phyloP scores from a whole-genome alignment of 1,284 basidiomycete species.

The Tausonia pullulans region DNA sequence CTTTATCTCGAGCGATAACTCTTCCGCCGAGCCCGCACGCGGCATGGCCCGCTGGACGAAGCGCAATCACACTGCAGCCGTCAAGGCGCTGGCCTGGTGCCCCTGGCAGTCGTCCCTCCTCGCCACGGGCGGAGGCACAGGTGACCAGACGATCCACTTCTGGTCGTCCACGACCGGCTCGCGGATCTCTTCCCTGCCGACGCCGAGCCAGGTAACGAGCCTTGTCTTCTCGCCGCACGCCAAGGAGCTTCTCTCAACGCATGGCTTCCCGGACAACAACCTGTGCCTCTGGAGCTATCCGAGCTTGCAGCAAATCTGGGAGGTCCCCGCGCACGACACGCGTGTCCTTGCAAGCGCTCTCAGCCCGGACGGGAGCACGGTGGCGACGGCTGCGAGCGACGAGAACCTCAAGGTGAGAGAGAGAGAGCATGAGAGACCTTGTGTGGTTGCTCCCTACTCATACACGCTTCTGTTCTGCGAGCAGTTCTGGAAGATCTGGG shows the following conservation, averaged over 20 bases:
- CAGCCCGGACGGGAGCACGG: conserved; percentile 74
- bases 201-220: conserved; percentile 83
- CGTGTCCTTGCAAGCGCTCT: conserved; percentile 76
- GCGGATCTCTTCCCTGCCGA: conserved; percentile 67
- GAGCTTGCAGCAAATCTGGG: conserved; percentile 61
- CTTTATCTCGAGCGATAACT: conserved; percentile 29
- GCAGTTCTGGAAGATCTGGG: conserved; percentile 38
- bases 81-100: conserved; percentile 95
- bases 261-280: conserved; percentile 71
- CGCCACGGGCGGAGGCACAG: conserved; percentile 88
- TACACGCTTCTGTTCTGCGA: background rate
- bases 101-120: conserved; percentile 90
- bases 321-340: conserved; percentile 87
- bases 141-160: conserved; percentile 85
- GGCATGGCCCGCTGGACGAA: conserved; percentile 77
- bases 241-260: conserved; percentile 85
- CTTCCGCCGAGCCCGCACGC: conserved; percentile 35
- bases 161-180: conserved; percentile 88
- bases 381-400: conserved; percentile 81
- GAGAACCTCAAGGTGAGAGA: conserved; percentile 65
- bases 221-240: conserved; percentile 78
- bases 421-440: background rate
- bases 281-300: conserved; percentile 40
- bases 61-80: conserved; percentile 84
- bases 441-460: background rate